Conservation (phyloP, 1,284 basidiomycete species). For the Ganoderma leucocontextum region DNA sequence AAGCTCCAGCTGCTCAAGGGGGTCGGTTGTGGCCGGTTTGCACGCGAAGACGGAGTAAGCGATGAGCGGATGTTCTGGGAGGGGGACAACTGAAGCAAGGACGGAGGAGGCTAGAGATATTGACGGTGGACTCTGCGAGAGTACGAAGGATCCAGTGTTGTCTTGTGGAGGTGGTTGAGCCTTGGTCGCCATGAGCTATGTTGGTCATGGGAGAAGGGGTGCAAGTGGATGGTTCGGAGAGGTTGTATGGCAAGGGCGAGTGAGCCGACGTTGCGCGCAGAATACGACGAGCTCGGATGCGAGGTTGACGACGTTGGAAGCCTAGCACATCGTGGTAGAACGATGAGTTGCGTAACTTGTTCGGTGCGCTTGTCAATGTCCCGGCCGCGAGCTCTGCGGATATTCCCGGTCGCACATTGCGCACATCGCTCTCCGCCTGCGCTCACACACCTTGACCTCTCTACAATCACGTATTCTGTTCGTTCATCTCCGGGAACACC, state of each 20-base stretch:
- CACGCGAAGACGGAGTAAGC: slow-evolving; percentile 53
- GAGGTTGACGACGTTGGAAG: neutral
- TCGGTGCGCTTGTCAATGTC: slow-evolving; percentile 17
- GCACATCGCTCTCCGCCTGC: neutral
- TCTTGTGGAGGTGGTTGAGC: slow-evolving; percentile 38
- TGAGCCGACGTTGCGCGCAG: slow-evolving; percentile 2
- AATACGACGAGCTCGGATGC: neutral
- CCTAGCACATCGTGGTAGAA: slow-evolving; percentile 29
- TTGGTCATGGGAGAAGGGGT: slow-evolving; percentile 20
- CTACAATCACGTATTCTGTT: neutral
- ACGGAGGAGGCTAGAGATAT: slow-evolving; percentile 45
- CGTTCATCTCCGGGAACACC: neutral
- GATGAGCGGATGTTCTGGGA: slow-evolving; percentile 50
- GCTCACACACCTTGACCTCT: neutral
- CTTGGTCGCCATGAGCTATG: slow-evolving; percentile 39
- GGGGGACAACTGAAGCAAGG: slow-evolving; percentile 48
- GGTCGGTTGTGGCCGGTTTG: slow-evolving; percentile 36
- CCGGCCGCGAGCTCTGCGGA: slow-evolving; percentile 24
- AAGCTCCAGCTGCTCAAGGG: slow-evolving; percentile 57
- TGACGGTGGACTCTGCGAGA: slow-evolving; percentile 43
- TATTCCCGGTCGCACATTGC: slow-evolving; percentile 21
- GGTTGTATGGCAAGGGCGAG: slow-evolving; percentile 5
- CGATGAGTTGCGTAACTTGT: slow-evolving; percentile 23
- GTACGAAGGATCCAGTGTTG: slow-evolving; percentile 42
- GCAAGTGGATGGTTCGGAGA: neutral